Percentiles rank a stretch among this genome's conserved stretches.
phyloP scores from a whole-genome alignment of 805 yeast genomes.

The Metschnikowia bowlesiae region DNA sequence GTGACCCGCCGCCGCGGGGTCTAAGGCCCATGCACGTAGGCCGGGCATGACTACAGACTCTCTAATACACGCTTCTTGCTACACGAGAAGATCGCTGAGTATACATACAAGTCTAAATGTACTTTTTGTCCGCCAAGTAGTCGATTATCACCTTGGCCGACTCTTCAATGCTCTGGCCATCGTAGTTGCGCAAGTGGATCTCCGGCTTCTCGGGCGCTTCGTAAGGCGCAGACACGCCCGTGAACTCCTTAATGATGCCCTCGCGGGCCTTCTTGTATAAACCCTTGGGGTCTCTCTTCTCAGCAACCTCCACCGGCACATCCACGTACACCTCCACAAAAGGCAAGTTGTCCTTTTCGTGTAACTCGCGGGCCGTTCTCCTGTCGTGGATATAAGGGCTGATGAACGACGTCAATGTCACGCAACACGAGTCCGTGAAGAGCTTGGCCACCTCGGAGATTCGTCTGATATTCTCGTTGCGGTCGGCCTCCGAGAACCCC shows the following conservation, averaged over 20 bases:
- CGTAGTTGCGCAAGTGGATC: constrained; percentile 70
- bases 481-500: constrained; percentile 86
- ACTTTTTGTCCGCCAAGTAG: constrained; percentile 54
- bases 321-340: constrained; percentile 90
- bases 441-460: constrained; percentile 91
- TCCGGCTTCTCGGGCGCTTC: constrained; percentile 89
- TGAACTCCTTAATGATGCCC: constrained; percentile 89
- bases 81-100: too few relatives aligned
- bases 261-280: constrained; percentile 94
- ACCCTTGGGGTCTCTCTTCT: constrained; percentile 96
- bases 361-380: constrained; percentile 79
- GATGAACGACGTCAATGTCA: constrained; percentile 87
- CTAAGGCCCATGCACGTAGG: too few relatives aligned
- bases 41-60: too few relatives aligned
- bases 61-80: neutral
- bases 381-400: constrained; percentile 88
- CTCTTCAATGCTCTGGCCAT: constrained; percentile 66
- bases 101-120: constrained; percentile 17
- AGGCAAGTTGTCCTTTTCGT: constrained; percentile 67
- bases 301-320: constrained; percentile 92
- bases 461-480: constrained; percentile 93
- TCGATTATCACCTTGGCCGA: constrained; percentile 69
- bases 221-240: constrained; percentile 94
- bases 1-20: neutral
- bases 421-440: constrained; percentile 87